phyloP scores from a whole-genome alignment of 208 protist genomes.

The Phytomonas serpens region DNA sequence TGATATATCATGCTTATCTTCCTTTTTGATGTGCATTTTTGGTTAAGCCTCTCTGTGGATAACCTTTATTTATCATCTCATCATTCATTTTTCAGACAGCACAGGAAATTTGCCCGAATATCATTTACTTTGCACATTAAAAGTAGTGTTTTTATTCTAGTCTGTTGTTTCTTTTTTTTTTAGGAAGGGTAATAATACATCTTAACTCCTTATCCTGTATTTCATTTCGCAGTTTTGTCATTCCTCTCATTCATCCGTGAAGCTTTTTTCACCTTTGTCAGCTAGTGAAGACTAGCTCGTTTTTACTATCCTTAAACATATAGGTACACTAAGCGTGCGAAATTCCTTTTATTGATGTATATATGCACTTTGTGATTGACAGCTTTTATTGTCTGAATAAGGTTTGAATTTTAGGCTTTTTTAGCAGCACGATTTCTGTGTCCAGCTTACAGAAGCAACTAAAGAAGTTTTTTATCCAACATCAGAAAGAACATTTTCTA shows the following conservation, averaged over 20 bases:
- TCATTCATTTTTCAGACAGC: not conserved
- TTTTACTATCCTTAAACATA: not conserved
- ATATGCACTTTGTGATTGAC: not conserved
- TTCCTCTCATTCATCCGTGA: not conserved
- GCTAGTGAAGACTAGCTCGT: not conserved
- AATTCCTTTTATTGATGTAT: conserved; percentile 5
- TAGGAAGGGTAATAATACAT: not conserved
- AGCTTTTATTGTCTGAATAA: not conserved
- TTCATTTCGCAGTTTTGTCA: not conserved
- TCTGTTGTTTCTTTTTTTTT: not conserved
- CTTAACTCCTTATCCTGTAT: not conserved
- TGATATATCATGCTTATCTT: not conserved
- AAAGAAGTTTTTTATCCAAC: not conserved
- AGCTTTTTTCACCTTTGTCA: not conserved
- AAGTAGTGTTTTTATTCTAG: not conserved
- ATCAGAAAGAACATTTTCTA: conserved; percentile 1
- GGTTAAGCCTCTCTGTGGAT: not conserved
- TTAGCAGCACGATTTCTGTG: not conserved
- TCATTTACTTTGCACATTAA: not conserved
- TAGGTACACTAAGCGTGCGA: not conserved
- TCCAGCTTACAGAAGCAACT: not conserved
- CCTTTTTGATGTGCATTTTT: not conserved
- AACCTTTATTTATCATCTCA: not conserved
- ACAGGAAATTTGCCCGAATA: not conserved
- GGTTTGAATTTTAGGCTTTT: not conserved